Percentiles rank a stretch among this genome's conserved stretches.
Conservation (phyloP, 2,329 filamentous ascomycete genomes). For the Fusarium agapanthi region DNA sequence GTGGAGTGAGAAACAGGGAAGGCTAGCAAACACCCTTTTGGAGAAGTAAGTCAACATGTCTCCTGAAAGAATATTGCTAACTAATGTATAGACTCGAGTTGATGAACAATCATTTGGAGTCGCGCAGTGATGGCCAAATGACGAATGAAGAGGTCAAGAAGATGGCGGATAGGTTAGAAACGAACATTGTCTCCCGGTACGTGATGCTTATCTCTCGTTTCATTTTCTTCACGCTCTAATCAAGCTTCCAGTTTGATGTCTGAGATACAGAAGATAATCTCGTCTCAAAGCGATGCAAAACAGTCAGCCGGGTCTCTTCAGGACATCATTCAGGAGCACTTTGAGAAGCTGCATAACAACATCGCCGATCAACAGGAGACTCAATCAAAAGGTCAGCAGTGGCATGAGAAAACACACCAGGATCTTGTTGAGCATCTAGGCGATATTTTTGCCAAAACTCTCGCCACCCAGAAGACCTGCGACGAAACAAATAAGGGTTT, state of each 20-base stretch:
- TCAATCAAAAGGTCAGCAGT: neutral
- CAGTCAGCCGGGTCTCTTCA: conserved; percentile 10
- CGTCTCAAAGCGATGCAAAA: conserved; percentile 9
- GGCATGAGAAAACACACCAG: neutral
- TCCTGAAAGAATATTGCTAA: neutral
- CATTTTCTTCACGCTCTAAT: neutral
- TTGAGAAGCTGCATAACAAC: conserved; percentile 10
- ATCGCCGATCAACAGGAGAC: neutral
- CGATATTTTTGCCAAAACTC: conserved; percentile 8
- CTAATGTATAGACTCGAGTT: conserved; percentile 18
- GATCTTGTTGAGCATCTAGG: conserved; percentile 7
- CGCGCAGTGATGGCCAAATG: neutral
- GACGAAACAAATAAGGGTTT: conserved; percentile 27
- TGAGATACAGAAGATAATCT: conserved; percentile 19
- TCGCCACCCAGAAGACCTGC: conserved; percentile 19
- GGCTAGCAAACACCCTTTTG: conserved; percentile 11
- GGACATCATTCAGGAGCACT: neutral
- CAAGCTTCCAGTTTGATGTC: conserved; percentile 18
- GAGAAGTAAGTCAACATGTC: conserved; percentile 26
- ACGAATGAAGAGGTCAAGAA: neutral
- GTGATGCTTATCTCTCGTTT: neutral
- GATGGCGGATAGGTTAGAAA: conserved; percentile 20
- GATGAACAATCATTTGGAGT: conserved; percentile 13
- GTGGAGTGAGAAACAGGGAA: neutral
- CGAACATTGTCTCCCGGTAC: conserved; percentile 32